Base-by-base conservation (phyloP, 352 stramenopile genomes). In the Pythium grandisporangium region DNA sequence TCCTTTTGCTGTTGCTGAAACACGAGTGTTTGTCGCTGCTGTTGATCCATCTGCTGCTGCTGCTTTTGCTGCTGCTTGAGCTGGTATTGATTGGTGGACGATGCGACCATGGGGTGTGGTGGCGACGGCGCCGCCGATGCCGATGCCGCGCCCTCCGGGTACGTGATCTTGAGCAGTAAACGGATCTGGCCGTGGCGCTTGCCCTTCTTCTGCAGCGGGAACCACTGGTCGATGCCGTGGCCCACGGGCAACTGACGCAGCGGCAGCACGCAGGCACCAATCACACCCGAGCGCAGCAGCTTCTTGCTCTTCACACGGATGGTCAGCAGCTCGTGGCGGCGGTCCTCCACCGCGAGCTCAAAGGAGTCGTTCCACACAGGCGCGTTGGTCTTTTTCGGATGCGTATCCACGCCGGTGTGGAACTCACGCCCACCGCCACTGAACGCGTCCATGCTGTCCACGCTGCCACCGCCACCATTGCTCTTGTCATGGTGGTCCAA, bases 221-320 rank as follows among this genome's bases (percentile, higher is more conserved):
- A 77, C 58, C 68, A 80, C 49, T 75, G 60, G 51, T 84, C 63
- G 4, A 78, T 45, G 6, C 53, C 22, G 35, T 73, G 63, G 6
- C 54, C 65, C 0, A 51, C 41, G 16, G 51, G 50, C 34, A 80
- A 54, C 43, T 77, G 65, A n/a, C 55, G 49, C 24, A 84, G 53
- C 21, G 62, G 73, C 26, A 84, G 61, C 38, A 63, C 67, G 44
- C 67, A 80, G 0, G 65, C 58, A 7, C 65, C 70, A 13, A 80
- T 55, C 2, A 74, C 63, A 12, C 61, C 59, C 17, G 64, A 70
- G 53, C 75, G 75, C 29, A 84, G 64, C 12, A 78, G 38, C 42
- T 84, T 70, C 42, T 79, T 67, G 53, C 67, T 84, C 53, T 84
- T 84, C 33, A 84, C 55, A 23, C 70, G 70, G 17, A 84, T 60